Base-by-base conservation (phyloP, 1,284 basidiomycete species). In the Heterobasidion annosum region DNA sequence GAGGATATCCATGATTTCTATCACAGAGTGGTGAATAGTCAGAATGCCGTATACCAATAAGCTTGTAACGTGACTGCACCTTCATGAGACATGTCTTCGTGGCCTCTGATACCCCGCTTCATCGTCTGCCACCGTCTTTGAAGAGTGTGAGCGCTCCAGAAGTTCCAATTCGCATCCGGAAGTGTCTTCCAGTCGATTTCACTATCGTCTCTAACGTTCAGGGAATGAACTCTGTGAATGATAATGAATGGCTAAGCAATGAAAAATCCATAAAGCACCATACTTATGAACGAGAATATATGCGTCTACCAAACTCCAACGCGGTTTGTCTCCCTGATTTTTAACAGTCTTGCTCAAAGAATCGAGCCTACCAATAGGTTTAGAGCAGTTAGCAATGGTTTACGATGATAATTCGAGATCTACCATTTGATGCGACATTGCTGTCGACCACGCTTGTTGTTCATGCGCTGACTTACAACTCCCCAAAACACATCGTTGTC, bases 391-490 rank as follows among this genome's bases (percentile, higher is more conserved):
- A 25, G 25, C 25, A 25, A 3, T 25, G 5, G 3, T 5, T 25
- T 5, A 25, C 5, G 4, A 25, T 25, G 4, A 25, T 25, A 5
- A 25, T 25, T 25, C 25, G 37, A 19, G 3, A 12, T 62, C 37
- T 57, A 87, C 88, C 89, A 93, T 77, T 93, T 93, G 48, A 86
- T 88, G 52, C 91, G 75, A 70, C 89, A 91, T 65, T 93, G 91
- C 60, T 89, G 84, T 60, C 88, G 74, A 34, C 82, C 83, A 50
- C 91, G 77, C 53, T 68, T 81, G 19, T 82, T 81, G 44, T 82
- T 85, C 88, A 93, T 91, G 51, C 76, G 74, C 49, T 82, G 75
- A 58, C 83, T 85, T 45, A 93, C 85, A 54, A 75, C 75, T 12
- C 82, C 79, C 90, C 90, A 92, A 67, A 91, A 89, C 33, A 91